A percentile compares a stretch with the other conserved stretches of the same genome.
These are phyloP conservation scores for Bocquillonia castaneifolia DNA, from an alignment of 441 rosid species.

Conservation along the genomic window DNA sequence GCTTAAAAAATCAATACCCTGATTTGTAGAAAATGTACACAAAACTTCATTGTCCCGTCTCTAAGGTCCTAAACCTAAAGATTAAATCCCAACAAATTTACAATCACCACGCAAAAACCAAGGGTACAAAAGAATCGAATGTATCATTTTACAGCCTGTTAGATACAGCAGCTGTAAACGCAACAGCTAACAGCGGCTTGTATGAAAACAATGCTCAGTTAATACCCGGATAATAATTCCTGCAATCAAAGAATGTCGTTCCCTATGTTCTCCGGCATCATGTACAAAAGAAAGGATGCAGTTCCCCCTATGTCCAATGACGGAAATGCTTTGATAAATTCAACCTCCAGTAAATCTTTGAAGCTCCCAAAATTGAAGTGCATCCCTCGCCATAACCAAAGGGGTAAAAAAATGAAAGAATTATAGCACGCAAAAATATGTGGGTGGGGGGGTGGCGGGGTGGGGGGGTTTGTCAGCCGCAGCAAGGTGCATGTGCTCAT, in stretches of 20 bases:
- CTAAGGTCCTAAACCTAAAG: constrained; percentile 22
- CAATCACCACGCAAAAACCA: constrained; percentile 33
- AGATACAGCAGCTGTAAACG: constrained; percentile 55
- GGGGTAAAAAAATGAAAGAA: constrained; percentile 57
- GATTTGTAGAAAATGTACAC: constrained; percentile 30
- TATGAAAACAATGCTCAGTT: constrained; percentile 32
- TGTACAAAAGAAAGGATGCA: constrained; percentile 34
- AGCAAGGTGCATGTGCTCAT: constrained; percentile 26
- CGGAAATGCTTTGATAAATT: constrained; percentile 34
- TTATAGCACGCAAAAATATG: constrained; percentile 31
- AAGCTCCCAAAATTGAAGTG: constrained; percentile 37
- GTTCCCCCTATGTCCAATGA: constrained; percentile 27
- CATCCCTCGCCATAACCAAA: constrained; percentile 31
- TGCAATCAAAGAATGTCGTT: constrained; percentile 21
- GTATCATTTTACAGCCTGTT: constrained; percentile 38
- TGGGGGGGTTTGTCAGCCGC: constrained; percentile 47
- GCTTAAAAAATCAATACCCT: constrained; percentile 21
- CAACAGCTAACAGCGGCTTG: constrained; percentile 30
- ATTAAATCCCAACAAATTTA: constrained; percentile 31
- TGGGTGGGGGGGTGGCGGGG: too few relatives aligned
- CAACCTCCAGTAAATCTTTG: constrained; percentile 35
- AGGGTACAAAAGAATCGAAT: constrained; percentile 38
- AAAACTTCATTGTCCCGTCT: constrained; percentile 21
- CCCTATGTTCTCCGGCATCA: constrained; percentile 26
- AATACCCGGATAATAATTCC: constrained; percentile 22